These are phyloP conservation scores for Aleurites moluccanus DNA, from an alignment of 441 rosid species.

Conservation along the genomic window DNA sequence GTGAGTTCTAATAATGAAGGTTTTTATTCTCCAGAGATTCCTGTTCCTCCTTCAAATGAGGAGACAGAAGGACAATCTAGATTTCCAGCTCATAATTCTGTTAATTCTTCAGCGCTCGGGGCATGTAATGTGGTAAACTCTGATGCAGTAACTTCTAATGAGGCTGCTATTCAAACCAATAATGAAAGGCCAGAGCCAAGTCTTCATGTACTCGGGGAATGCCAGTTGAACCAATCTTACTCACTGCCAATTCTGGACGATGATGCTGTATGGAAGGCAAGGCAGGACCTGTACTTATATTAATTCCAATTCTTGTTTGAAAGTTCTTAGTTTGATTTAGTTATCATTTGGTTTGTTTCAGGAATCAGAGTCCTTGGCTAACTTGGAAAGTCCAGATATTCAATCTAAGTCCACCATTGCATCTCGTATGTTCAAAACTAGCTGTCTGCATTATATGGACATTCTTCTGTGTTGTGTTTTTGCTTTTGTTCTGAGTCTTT, in stretches of 20 bases:
- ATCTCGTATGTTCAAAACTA: slow-evolving; percentile 38
- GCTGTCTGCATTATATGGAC: slow-evolving; percentile 13
- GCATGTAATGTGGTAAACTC: slow-evolving; percentile 9
- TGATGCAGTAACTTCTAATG: slow-evolving; percentile 21
- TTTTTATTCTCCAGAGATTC: slow-evolving; percentile 19
- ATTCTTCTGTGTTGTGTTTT: slow-evolving; percentile 6
- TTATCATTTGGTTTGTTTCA: slow-evolving; percentile 32
- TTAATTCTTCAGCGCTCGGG: slow-evolving; percentile 14
- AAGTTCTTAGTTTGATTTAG: slow-evolving; percentile 17
- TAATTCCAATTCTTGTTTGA: slow-evolving; percentile 20
- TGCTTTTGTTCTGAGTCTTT: slow-evolving; percentile 12
- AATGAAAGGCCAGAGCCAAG: slow-evolving; percentile 31
- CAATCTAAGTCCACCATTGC: slow-evolving; percentile 32
- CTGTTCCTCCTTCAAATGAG: slow-evolving; percentile 18
- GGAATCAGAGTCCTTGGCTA: slow-evolving; percentile 41
- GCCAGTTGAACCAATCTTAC: too few species aligned
- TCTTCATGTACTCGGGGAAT: too few species aligned
- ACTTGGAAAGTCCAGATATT: slow-evolving; percentile 42
- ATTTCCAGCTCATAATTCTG: slow-evolving; percentile 19
- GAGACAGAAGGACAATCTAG: slow-evolving; percentile 17
- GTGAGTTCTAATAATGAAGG: not conserved
- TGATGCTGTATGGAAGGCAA: slow-evolving; percentile 5
- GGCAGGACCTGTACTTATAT: slow-evolving; percentile 29
- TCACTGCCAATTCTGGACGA: too few species aligned
- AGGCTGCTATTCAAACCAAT: slow-evolving; percentile 26